Base-by-base conservation (phyloP, 768 basidiomycete genomes). In the Boletus rubropictus region DNA sequence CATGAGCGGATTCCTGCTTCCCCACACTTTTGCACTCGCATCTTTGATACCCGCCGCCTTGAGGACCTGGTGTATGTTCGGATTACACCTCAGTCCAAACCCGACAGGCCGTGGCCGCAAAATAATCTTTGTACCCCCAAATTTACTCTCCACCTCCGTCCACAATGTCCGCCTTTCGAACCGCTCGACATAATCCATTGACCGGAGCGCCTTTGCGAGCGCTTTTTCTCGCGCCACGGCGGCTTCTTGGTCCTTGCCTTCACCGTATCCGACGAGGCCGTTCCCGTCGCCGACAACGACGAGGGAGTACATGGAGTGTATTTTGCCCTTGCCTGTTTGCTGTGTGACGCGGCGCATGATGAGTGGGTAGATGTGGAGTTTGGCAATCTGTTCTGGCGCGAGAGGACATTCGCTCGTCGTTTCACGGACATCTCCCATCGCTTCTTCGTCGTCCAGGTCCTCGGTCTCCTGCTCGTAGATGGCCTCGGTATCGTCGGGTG, bases 11-110 rank as follows among this genome's bases (percentile, higher is more conserved):
- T 95, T 97, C 54, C 88, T 74, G 60, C 89, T 93, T 14, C 95
- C 93, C 81, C 89, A 89, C 17, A 98, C 88, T 69, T 96, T 97
- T 25, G 89, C 95, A 55, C 89, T 92, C 35, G 89, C 77, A 68
- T 99, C 95, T 65, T 90, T 87, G 69, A 99, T 88, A 10, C 95
- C 96, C 1, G 93, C 94, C 0, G 93, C 92, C 55, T 89, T 88
- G 59, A 94, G 76, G 34, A 99, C 78, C 59, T 84, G 80, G 66
- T 99, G 93, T 44, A 99, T 69, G 59, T 83, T 79, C 1, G 91
- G 93, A 58, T 94, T 91, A 62, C 89, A 90, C 48, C 84, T 76
- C 47, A 99, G 71, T 7, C 96, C 96, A 64, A 98, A 98, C 2
- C 96, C 96, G 62, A 89, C 79, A 7, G 87, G 85, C 27, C 86